Base-by-base conservation (phyloP, 2,329 filamentous ascomycete species). In the Aspergillus floridensis region DNA sequence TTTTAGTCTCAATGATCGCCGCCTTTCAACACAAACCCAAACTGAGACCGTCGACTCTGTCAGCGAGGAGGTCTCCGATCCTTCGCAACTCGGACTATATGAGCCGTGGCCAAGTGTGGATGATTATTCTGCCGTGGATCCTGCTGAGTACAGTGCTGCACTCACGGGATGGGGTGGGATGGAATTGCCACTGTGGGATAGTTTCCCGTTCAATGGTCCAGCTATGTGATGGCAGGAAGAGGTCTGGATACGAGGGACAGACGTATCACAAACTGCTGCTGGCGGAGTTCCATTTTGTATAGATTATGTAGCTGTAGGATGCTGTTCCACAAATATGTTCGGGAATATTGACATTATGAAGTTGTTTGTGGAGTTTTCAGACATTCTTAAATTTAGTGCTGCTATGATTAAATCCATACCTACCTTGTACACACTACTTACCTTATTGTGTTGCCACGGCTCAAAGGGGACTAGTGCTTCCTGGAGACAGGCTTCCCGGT, bases 101-200 rank as follows among this genome's bases (percentile, higher is more conserved):
- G 64, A 63, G 19, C 56, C 65, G 19, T 68, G 65, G 64, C 55
- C 62, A 5, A 56, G 47, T 11, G 22, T 41, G 12, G 48, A 55
- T 12, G 26, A 41, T 19, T 19, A 21, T 10, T n/a, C 32, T 2
- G 22, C 32, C n/a, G 49, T 66, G 46, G 35, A 69, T 35, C 24
- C 67, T 57, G 16, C 62, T 53, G 49, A 63, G 46, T 54, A 67
- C 4, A 65, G 66, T 35, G 62, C 64, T 8, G 22, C 57, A 2
- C 67, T 71, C 14, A 38, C 69, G 19, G 68, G 68, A 12, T 72
- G 72, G 70, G 71, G 73, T 56, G 71, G 72, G 1, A 71, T 75
- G 70, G 69, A 74, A 51, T 56, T 74, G 31, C 68, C 71, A 1
- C 44, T 72, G 5, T 75, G 72, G 73, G 73, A 75, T 60, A 73